Conservation (phyloP, 2,329 filamentous ascomycete genomes). For the Blastomyces emzantsi region DNA sequence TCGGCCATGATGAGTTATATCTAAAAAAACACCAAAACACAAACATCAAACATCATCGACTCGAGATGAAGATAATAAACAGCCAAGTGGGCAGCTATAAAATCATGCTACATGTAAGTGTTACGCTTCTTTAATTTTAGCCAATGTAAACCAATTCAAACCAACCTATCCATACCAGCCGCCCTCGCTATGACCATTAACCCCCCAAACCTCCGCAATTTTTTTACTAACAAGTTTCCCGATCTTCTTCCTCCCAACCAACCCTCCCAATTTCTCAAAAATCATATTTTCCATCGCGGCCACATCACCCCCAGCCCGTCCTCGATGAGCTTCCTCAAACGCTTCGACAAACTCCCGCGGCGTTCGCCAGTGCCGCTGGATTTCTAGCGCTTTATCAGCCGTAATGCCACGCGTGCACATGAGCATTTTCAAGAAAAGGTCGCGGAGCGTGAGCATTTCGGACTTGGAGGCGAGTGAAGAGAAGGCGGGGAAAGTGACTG, state of each 20-base stretch:
- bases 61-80: no score
- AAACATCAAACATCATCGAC: no score
- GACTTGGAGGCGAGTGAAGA: conserved; percentile 66
- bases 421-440: conserved; percentile 74
- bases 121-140: no score
- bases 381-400: conserved; percentile 68
- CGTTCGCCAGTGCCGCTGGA: conserved; percentile 69
- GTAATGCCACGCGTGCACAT: conserved; percentile 71
- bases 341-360: conserved; percentile 63
- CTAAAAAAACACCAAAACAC: no score
- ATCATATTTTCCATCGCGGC: conserved; percentile 53
- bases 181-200: conserved; percentile 11
- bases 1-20: no score
- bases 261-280: conserved; percentile 44
- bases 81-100: no score
- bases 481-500: conserved; percentile 63
- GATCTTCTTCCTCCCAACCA: conserved; percentile 62
- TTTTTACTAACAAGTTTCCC: conserved; percentile 56
- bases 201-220: conserved; percentile 63
- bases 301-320: conserved; percentile 30
- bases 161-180: not conserved
- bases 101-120: no score
- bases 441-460: conserved; percentile 61
- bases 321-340: conserved; percentile 45
- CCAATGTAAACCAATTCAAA: not conserved